These are phyloP conservation scores for Cryptomeria japonica DNA, from an alignment of 75 land plant genomes.

Conservation along the genomic window DNA sequence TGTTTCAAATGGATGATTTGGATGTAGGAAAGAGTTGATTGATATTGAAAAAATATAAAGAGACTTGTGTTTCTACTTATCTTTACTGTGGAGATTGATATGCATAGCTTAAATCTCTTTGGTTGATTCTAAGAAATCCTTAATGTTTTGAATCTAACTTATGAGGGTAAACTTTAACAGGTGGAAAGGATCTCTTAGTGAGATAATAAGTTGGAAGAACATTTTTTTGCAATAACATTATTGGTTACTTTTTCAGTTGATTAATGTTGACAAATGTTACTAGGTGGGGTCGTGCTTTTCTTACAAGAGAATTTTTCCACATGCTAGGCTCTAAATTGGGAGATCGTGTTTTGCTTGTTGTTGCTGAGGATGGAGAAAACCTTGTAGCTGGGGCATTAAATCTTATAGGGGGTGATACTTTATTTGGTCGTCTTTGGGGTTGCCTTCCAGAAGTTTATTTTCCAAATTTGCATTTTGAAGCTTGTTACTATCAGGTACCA, in stretches of 20 bases:
- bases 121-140: background rate
- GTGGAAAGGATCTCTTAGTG: background rate
- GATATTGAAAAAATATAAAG: background rate
- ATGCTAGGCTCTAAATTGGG: constrained; percentile 87
- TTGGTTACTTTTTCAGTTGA: background rate
- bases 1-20: background rate
- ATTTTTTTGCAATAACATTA: no score
- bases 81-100: background rate
- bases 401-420: constrained; percentile 89
- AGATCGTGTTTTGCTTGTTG: constrained; percentile 77
- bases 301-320: constrained; percentile 93
- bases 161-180: background rate
- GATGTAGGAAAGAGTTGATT: background rate
- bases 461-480: constrained; percentile 95
- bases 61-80: background rate
- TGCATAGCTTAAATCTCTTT: background rate
- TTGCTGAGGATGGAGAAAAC: constrained; percentile 77
- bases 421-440: constrained; percentile 97
- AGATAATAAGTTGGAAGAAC: background rate
- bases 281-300: constrained; percentile 95
- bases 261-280: constrained; percentile 7
- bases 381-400: constrained; percentile 97
- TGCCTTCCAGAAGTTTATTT: constrained; percentile 74
- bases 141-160: background rate
- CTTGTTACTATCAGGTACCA: constrained; percentile 97